These are phyloP conservation scores for Globisporangium cystogenes DNA, from an alignment of 352 stramenopile species.

Conservation along the genomic window DNA sequence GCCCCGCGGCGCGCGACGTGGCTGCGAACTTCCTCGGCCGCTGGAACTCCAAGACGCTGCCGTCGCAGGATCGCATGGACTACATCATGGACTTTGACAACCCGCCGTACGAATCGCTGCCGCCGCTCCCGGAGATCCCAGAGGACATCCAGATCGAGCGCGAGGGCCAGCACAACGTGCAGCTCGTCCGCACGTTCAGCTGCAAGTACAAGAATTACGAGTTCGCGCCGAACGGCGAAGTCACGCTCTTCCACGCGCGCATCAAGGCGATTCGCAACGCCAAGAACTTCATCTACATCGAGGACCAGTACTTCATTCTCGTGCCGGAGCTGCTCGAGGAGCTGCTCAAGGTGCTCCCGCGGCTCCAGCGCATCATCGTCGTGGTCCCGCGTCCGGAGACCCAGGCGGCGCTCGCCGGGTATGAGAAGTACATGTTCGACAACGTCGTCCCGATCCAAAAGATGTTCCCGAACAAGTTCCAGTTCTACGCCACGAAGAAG, in stretches of 20 bases:
- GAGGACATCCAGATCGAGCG: conserved; percentile 8
- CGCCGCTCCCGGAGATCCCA: conserved; percentile 9
- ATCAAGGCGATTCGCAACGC: conserved; percentile 49
- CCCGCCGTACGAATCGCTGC: conserved; percentile 14
- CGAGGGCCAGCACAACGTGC: conserved; percentile 26
- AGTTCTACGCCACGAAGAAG: conserved; percentile 13
- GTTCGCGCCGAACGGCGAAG: conserved; percentile 47
- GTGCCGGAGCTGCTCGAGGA: conserved; percentile 38
- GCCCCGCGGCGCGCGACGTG: conserved; percentile 41
- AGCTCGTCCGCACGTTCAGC: conserved; percentile 59
- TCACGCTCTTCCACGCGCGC: conserved; percentile 35
- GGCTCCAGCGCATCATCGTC: conserved; percentile 42
- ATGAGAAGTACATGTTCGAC: conserved; percentile 42
- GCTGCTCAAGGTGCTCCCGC: conserved; percentile 35
- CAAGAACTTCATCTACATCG: conserved; percentile 64
- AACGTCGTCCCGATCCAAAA: conserved; percentile 36
- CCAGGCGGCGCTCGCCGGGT: conserved; percentile 9
- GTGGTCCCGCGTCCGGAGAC: conserved; percentile 27
- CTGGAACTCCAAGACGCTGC: conserved; percentile 40
- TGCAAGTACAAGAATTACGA: conserved; percentile 41
- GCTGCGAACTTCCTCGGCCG: conserved; percentile 44
- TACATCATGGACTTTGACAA: conserved; percentile 43
- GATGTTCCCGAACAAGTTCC: conserved; percentile 41
- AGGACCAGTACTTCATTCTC: conserved; percentile 61
- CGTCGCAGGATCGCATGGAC: conserved; percentile 19